A percentile compares a stretch with the other conserved stretches of the same genome.
phyloP scores from a whole-genome alignment of 768 basidiomycete genomes.

The Naganishia randhawae region DNA sequence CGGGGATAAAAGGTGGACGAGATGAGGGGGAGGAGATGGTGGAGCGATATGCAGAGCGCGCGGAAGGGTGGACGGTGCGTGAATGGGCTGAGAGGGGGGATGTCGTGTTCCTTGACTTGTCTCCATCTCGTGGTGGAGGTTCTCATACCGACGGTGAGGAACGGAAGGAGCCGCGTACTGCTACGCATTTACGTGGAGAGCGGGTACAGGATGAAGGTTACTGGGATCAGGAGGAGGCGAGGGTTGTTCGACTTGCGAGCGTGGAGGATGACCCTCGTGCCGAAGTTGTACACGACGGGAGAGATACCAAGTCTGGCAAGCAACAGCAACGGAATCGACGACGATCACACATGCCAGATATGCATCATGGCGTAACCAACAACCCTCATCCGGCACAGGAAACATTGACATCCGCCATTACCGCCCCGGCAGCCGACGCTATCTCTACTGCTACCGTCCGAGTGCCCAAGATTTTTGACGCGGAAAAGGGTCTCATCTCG shows the following conservation, averaged over 20 bases:
- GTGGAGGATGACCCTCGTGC: not conserved
- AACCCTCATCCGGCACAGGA: too few species aligned
- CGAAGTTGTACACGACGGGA: not conserved
- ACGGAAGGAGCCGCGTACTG: not conserved
- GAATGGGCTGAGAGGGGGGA: conserved; percentile 18
- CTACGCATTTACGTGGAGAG: too few species aligned
- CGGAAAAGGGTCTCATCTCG: conserved; percentile 10
- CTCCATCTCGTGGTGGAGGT: not conserved
- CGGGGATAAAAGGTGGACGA: too few species aligned
- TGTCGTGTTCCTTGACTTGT: not conserved
- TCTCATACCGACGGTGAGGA: not conserved
- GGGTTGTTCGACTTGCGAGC: not conserved
- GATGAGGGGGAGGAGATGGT: not conserved
- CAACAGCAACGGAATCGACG: not conserved
- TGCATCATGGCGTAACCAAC: not conserved
- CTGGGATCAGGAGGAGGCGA: not conserved
- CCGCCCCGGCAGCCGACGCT: not conserved
- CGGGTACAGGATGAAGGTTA: not conserved
- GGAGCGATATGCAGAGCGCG: not conserved
- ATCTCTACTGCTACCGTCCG: not conserved
- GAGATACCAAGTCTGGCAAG: not conserved
- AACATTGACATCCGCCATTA: not conserved
- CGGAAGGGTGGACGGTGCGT: not conserved
- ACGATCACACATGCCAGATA: not conserved
- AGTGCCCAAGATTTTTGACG: conserved; percentile 1